Conservation (phyloP, 2,329 filamentous ascomycete genomes). For the Neopestalotiopsis rosae region DNA sequence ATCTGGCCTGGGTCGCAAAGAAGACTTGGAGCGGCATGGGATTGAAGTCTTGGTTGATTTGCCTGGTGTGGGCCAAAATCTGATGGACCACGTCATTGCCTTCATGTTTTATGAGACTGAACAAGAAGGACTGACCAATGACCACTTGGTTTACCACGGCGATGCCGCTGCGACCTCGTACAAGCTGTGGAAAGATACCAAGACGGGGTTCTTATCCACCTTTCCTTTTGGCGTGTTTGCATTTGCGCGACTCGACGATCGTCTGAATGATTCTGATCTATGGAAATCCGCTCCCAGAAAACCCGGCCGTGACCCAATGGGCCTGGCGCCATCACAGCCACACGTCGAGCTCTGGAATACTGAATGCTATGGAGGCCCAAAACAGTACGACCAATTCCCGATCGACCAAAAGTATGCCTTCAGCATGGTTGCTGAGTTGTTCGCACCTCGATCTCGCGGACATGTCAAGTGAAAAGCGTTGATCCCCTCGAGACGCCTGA, state of each 20-base stretch:
- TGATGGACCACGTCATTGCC: constrained; percentile 44
- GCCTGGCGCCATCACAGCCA: constrained; percentile 58
- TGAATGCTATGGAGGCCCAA: constrained; percentile 65
- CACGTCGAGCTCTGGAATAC: constrained; percentile 69
- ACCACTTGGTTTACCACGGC: constrained; percentile 58
- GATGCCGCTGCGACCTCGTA: constrained; percentile 56
- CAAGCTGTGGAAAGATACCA: constrained; percentile 61
- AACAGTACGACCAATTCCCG: constrained; percentile 60
- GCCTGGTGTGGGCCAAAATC: constrained; percentile 29
- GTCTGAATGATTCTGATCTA: constrained; percentile 56
- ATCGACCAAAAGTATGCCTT: constrained; percentile 60
- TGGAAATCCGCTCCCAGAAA: constrained; percentile 57
- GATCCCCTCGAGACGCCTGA: constrained; percentile 58
- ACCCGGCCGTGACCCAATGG: constrained; percentile 67
- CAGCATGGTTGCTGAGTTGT: constrained; percentile 62
- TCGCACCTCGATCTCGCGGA: constrained; percentile 61
- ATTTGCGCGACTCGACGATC: constrained; percentile 65
- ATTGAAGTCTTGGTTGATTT: constrained; percentile 23
- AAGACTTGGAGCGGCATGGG: constrained; percentile 37
- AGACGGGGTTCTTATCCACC: constrained; percentile 61
- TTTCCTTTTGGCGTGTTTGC: constrained; percentile 70
- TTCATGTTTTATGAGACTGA: constrained; percentile 67
- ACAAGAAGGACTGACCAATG: constrained; percentile 57
- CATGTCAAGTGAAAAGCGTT: constrained; percentile 50
- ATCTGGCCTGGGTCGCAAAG: constrained; percentile 54